Evolutionary conservation across 73 alveolate genomes (phyloP), one percentile per base, ranked within the genome.

Genomic region (Diophrys appendiculata): DNA sequence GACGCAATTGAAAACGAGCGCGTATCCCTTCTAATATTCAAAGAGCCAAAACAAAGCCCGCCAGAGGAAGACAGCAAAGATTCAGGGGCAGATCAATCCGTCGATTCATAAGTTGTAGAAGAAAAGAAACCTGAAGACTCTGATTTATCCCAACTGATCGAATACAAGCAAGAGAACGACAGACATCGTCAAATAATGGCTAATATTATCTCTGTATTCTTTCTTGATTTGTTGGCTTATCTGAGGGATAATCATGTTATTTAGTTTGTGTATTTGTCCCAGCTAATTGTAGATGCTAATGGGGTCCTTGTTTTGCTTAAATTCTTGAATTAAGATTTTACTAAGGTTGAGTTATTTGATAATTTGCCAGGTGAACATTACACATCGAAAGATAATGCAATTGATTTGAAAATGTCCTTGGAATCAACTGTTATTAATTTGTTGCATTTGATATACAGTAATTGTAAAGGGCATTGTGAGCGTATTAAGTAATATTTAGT

Each of bases 241-340:
- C 76, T 91, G 53, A 89, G 87, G 67, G 60, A 74, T 77, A 91
- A 91, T 75, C 83, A 54, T 54, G 55, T 87, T 0, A 80, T 89
- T 33, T 72, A 91, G 73, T 78, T 78, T 52, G 71, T 89, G 53
- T 91, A 91, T 29, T 65, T 91, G 31, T 78, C 90, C 27, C 67
- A 89, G 65, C 74, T 91, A 13, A 87, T 91, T 33, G 92, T 92
- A 34, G 97, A 91, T 88, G 97, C 97, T 14, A 91, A 91, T 83
- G 97, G 97, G 0, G 90, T 91, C 5, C 65, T 88, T 54, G 97
- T 88, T 0, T 83, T 91, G 27, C 84, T 91, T 30, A 91, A 91
- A 64, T 91, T 91, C 81, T 73, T 91, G 28, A 88, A 83, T 33
- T 72, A 88, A 69, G 90, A 88, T 53, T 88, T 88, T 29, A 43